Conservation (phyloP, 1,139 yeast species). For the Trichomonascaceae sp. region DNA sequence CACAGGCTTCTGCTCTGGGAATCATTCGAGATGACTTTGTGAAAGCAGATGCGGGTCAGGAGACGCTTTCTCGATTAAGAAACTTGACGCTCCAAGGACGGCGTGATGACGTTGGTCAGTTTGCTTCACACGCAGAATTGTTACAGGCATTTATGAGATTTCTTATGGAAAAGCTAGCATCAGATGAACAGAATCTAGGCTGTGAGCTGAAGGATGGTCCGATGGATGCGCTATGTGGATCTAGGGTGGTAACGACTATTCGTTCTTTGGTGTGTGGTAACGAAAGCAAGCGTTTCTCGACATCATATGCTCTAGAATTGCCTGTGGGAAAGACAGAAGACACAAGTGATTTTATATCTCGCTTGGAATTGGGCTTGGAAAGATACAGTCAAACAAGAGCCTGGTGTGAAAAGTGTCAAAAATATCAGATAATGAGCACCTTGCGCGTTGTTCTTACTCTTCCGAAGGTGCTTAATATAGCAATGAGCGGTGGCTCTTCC, state of each 20-base stretch:
- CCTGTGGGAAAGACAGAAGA: conserved; percentile 6
- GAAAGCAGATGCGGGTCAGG: conserved; percentile 6
- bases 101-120: not conserved
- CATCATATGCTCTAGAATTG: conserved; percentile 13
- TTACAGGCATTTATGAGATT: conserved; percentile 56
- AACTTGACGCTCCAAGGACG: not conserved
- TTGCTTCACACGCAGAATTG: conserved; percentile 28
- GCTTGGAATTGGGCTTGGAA: conserved; percentile 56
- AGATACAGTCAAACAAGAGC: conserved; percentile 43
- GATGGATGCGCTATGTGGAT: conserved; percentile 10
- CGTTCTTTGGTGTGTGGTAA: conserved; percentile 19
- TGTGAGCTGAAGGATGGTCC: conserved; percentile 2
- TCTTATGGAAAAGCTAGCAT: conserved; percentile 44
- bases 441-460: conserved; percentile 40
- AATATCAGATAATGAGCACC: conserved; percentile 41
- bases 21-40: conserved; percentile 44
- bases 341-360: conserved; percentile 34
- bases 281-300: conserved; percentile 11
- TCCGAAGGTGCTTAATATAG: conserved; percentile 60
- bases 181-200: conserved; percentile 35
- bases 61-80: not conserved
- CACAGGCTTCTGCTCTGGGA: conserved; percentile 39
- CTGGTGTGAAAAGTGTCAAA: conserved; percentile 45
- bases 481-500: conserved; percentile 4
- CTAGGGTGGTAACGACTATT: conserved; percentile 14